Evolutionary conservation across 2,329 filamentous ascomycete species (phyloP).

Genomic region (Fusarium sp.): DNA sequence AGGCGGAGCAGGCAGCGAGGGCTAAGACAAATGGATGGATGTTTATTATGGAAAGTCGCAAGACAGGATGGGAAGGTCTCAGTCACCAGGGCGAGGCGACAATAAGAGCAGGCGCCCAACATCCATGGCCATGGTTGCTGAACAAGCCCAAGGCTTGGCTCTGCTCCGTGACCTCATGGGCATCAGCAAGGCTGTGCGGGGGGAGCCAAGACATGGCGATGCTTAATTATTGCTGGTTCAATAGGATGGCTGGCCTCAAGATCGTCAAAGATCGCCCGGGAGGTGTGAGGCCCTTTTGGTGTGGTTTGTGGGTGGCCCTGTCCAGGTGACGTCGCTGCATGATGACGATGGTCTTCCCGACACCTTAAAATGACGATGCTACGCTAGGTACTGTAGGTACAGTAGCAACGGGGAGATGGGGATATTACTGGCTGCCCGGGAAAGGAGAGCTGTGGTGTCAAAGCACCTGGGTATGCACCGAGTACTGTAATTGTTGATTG

Average conservation of each 20-base stretch:
- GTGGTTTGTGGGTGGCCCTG: neutral
- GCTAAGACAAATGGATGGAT: conserved; percentile 20
- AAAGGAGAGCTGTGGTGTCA: neutral
- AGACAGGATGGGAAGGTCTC: conserved; percentile 10
- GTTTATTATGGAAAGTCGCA: conserved; percentile 12
- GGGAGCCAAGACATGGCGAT: conserved; percentile 23
- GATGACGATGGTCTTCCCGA: conserved; percentile 28
- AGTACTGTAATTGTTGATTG: neutral
- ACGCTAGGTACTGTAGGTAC: neutral
- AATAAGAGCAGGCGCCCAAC: conserved; percentile 18
- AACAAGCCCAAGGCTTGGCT: conserved; percentile 3
- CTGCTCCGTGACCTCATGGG: conserved; percentile 32
- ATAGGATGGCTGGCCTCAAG: neutral
- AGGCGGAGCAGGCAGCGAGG: conserved; percentile 19
- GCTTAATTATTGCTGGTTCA: conserved; percentile 16
- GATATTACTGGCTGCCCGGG: neutral
- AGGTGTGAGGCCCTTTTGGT: neutral
- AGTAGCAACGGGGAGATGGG: neutral
- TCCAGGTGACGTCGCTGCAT: conserved; percentile 42
- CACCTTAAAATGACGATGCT: neutral
- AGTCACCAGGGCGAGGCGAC: conserved; percentile 16
- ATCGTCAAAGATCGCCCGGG: neutral
- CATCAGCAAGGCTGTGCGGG: neutral
- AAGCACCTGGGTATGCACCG: neutral
- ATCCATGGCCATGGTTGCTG: neutral